These are phyloP conservation scores for Hanseniaspora taiwanica DNA, from an alignment of 805 yeast species.

Conservation along the genomic window DNA sequence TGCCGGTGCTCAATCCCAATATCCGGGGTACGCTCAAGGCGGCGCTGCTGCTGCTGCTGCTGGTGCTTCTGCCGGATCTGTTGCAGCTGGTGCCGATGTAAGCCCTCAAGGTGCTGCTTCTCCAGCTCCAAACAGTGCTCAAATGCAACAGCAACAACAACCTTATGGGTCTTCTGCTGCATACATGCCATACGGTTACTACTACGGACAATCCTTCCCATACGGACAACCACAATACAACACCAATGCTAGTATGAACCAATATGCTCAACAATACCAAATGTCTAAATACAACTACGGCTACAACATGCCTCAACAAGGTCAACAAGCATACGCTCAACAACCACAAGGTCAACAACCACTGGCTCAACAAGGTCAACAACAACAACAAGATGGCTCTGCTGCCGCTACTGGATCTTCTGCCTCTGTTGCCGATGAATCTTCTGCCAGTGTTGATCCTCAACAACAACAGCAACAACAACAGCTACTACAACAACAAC, in stretches of 20 bases:
- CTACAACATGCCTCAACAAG: conserved; percentile 18
- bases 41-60: conserved; percentile 12
- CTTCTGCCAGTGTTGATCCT: conserved; percentile 1
- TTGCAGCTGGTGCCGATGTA: conserved; percentile 5
- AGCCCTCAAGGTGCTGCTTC: conserved; percentile 10
- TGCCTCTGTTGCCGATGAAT: conserved; percentile 1
- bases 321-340: conserved; percentile 11
- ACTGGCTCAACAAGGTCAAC: conserved; percentile 9
- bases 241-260: conserved; percentile 16
- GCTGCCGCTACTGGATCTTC: conserved; percentile 6
- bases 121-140: conserved; percentile 11
- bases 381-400: conserved; percentile 6
- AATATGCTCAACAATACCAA: conserved; percentile 21
- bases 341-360: conserved; percentile 10
- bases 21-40: conserved; percentile 17
- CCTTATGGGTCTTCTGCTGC: conserved; percentile 21
- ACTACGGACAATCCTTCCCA: conserved; percentile 25
- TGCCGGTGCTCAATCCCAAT: conserved; percentile 7
- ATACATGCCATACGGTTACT: conserved; percentile 25
- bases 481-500: conserved; percentile 17
- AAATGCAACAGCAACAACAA: conserved; percentile 11
- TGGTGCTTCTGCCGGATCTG: conserved; percentile 14
- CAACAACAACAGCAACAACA: conserved; percentile 13
- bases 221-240: conserved; percentile 26
- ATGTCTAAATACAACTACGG: conserved; percentile 16